phyloP scores from a whole-genome alignment of 2,329 filamentous ascomycete species.

The Fusarium guadeloupense region DNA sequence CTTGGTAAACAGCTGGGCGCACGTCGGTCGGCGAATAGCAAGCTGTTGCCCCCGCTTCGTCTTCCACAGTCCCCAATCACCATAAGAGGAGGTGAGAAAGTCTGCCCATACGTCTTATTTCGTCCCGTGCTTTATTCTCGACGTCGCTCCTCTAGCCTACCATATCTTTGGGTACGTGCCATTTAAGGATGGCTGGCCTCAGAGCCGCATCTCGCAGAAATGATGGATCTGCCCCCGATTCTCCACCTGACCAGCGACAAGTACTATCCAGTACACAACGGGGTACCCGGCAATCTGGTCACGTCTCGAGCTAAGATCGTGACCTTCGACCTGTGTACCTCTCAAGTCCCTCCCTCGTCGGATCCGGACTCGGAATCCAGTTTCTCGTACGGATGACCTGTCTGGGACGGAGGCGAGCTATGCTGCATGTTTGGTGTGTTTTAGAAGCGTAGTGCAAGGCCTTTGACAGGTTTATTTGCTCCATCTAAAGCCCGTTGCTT shows the following conservation, averaged over 20 bases:
- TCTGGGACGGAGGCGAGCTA: neutral
- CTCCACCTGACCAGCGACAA: conserved; percentile 34
- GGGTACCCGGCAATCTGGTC: conserved; percentile 44
- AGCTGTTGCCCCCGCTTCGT: conserved; percentile 16
- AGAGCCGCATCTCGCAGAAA: conserved; percentile 40
- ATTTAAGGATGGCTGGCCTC: conserved; percentile 34
- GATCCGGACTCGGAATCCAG: conserved; percentile 22
- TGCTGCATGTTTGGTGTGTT: neutral
- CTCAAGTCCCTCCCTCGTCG: conserved; percentile 39
- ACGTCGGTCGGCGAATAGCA: conserved; percentile 5
- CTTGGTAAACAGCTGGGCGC: neutral
- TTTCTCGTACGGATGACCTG: conserved; percentile 14
- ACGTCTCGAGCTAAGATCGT: conserved; percentile 44
- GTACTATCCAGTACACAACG: conserved; percentile 37
- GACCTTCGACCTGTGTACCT: conserved; percentile 43
- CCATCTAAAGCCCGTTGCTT: neutral
- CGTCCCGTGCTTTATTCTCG: conserved; percentile 6
- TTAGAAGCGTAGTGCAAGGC: neutral
- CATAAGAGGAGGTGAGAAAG: neutral
- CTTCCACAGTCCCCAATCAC: conserved; percentile 5
- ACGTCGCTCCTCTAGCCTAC: conserved; percentile 15
- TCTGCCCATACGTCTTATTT: conserved; percentile 1
- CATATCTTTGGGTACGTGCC: conserved; percentile 24
- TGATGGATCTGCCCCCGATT: conserved; percentile 42
- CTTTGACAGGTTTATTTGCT: neutral